Conservation (phyloP, 345 rosid genomes). For the Boechera divaricarpa region DNA sequence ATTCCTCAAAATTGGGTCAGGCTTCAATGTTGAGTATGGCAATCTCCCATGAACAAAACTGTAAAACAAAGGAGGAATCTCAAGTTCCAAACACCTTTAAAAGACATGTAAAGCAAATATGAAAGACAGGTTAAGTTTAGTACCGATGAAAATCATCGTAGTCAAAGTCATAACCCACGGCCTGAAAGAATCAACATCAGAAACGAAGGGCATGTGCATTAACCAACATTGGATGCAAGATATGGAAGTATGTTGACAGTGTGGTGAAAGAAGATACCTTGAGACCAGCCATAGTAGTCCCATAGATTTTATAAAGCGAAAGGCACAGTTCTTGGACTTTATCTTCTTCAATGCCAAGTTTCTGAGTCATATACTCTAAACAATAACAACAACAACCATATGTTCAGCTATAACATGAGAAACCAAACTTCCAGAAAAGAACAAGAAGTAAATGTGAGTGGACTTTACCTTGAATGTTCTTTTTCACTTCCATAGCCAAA, state of each 20-base stretch:
- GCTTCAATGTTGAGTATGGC: slow-evolving; percentile 77
- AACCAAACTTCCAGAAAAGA: slow-evolving; percentile 15
- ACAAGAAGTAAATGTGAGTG: neutral
- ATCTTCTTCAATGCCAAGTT: slow-evolving; percentile 65
- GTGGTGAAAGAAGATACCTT: slow-evolving; percentile 52
- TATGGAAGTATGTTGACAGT: neutral
- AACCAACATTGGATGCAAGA: neutral
- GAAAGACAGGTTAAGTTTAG: neutral
- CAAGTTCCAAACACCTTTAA: neutral
- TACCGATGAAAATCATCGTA: slow-evolving; percentile 90
- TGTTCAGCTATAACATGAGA: neutral
- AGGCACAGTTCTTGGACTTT: slow-evolving; percentile 67
- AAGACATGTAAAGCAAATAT: neutral
- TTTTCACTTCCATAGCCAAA: slow-evolving; percentile 56
- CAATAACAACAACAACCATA: slow-evolving; percentile 3
- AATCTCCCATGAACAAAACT: slow-evolving; percentile 93
- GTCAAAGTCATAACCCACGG: slow-evolving; percentile 80
- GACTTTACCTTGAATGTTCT: slow-evolving; percentile 73
- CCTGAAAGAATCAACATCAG: slow-evolving; percentile 51
- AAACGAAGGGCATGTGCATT: neutral
- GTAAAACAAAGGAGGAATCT: slow-evolving; percentile 33
- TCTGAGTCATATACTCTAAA: slow-evolving; percentile 78
- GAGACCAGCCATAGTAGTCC: slow-evolving; percentile 98
- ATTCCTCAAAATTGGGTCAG: slow-evolving; percentile 79
- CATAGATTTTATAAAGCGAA: slow-evolving; percentile 78